Conservation (phyloP, 495 filamentous ascomycete species). For the Clohesyomyces aquaticus region DNA sequence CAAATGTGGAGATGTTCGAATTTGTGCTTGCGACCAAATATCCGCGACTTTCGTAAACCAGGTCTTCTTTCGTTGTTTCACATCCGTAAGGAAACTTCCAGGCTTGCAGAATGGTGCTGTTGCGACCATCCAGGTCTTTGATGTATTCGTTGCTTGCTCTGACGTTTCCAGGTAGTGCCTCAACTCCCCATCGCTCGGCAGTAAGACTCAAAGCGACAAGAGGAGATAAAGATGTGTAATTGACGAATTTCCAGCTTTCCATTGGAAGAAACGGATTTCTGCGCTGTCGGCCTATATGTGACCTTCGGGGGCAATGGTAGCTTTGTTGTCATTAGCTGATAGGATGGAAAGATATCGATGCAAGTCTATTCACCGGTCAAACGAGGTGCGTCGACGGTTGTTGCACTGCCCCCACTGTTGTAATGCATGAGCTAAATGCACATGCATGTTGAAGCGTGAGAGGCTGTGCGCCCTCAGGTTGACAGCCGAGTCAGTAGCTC, state of each 20-base stretch:
- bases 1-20: not conserved
- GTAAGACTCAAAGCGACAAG: constrained; percentile 1
- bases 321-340: too few species aligned
- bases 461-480: too few species aligned
- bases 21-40: not conserved
- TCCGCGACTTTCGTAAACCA: not conserved
- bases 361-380: too few species aligned
- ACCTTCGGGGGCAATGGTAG: too few species aligned
- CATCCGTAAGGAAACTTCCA: constrained; percentile 3
- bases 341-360: too few species aligned
- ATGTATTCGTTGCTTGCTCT: not conserved
- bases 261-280: too few species aligned
- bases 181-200: constrained; percentile 10
- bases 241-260: constrained; percentile 15
- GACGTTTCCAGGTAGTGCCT: constrained; percentile 7
- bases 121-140: not conserved
- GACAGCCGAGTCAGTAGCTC: too few species aligned
- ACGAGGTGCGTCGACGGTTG: too few species aligned
- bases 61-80: not conserved
- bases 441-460: too few species aligned
- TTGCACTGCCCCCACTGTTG: too few species aligned
- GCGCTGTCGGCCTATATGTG: too few species aligned
- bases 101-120: not conserved
- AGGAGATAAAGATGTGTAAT: not conserved
- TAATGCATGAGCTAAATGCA: too few species aligned